Conservation (phyloP, 768 basidiomycete species). For the Strobilomyces confusus region DNA sequence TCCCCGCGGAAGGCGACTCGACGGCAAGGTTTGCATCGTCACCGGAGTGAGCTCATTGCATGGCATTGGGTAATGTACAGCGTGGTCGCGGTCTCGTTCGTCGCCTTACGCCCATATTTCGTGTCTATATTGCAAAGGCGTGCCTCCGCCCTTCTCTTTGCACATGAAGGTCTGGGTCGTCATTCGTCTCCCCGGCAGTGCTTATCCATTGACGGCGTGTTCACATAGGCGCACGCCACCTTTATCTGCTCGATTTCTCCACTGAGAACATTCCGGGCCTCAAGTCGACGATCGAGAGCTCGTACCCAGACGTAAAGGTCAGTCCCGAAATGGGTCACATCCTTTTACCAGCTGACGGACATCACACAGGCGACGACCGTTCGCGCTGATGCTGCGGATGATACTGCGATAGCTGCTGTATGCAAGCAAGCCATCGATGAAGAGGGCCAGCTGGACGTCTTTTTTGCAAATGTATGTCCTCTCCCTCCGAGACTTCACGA, state of each 20-base stretch:
- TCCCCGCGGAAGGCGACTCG: slow-evolving; percentile 53
- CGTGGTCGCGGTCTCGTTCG: slow-evolving; percentile 3
- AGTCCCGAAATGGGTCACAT: neutral
- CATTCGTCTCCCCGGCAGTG: neutral
- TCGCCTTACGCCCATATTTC: slow-evolving; percentile 11
- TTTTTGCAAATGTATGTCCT: slow-evolving; percentile 83
- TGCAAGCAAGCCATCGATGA: slow-evolving; percentile 74
- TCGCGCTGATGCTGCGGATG: slow-evolving; percentile 82
- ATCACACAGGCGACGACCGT: slow-evolving; percentile 66
- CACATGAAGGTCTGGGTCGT: slow-evolving; percentile 62
- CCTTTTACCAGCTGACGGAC: slow-evolving; percentile 9
- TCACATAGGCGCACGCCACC: slow-evolving; percentile 61
- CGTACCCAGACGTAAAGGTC: slow-evolving; percentile 80
- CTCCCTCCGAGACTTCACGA: neutral
- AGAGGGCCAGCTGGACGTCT: slow-evolving; percentile 85
- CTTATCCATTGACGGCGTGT: neutral
- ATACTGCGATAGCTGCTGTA: slow-evolving; percentile 58
- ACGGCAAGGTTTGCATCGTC: slow-evolving; percentile 79
- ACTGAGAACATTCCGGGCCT: slow-evolving; percentile 65
- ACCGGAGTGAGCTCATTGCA: slow-evolving; percentile 85
- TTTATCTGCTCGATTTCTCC: slow-evolving; percentile 75
- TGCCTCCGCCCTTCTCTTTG: slow-evolving; percentile 67
- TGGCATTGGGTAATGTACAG: slow-evolving; percentile 72
- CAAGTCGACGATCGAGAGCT: slow-evolving; percentile 58
- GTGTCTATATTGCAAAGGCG: slow-evolving; percentile 43